Evolutionary conservation across 1,139 yeast genomes (phyloP), one percentile per base, ranked within the genome.

Genomic region (Debaryomycetaceae sp.): DNA sequence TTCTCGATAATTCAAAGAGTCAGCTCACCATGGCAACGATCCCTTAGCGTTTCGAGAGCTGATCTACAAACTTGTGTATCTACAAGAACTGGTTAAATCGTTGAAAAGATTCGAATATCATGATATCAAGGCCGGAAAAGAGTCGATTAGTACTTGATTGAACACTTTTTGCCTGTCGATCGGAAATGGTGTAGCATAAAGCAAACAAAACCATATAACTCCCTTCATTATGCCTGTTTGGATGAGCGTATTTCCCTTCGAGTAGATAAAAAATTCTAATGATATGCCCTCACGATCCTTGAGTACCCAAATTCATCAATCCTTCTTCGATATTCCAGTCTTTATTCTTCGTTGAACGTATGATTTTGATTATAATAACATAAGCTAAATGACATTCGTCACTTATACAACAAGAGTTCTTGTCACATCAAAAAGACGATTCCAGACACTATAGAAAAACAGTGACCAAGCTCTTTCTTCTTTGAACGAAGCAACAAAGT

Each of bases 281-380:
- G 20, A 17, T 17, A 17, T 17, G 20, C 20, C 20, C 20, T 4
- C 20, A 17, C 20, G 20, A 4, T 17, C 20, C 20, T 17, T 17
- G 20, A 17, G 4, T 17, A 17, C 20, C 20, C 20, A 17, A 17
- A 17, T 27, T 11, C 37, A 34, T 14, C 17, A 11, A 11, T n/a
- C 14, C 13, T 24, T 20, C 27, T 17, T 4, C 5, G 7, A 17
- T 27, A 17, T 7, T n/a, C 36, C 24, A 24, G 34, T 24, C 20
- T 35, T 31, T 40, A 31, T 40, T 14, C 11, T 24, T 13, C 33
- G 31, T 36, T 36, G 37, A 41, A 41, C 43, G 43, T 41, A 41
- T 36, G 39, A 41, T 36, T 41, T 41, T 27, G 35, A 41, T 41
- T 41, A 27, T 27, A 27, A 27, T 27, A 39, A 41, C 43, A 41